Base-by-base conservation (phyloP, 2,329 filamentous ascomycete species). In the Rosellinia necatrix region DNA sequence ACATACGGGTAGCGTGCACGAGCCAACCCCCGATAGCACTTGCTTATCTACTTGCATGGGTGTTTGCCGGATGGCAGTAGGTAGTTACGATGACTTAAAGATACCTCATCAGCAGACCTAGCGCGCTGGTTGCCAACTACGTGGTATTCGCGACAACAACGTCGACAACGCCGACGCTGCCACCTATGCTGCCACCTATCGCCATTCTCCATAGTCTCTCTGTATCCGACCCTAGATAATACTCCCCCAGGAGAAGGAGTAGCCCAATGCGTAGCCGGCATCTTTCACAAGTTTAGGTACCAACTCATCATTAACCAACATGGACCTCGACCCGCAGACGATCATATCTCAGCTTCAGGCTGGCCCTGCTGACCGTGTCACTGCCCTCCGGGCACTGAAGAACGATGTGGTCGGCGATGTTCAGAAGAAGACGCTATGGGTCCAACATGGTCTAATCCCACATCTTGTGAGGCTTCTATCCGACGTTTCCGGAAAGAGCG, bases 351-450 rank as follows among this genome's bases (percentile, higher is more conserved):
- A 66, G 62, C 66, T 69, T 44, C 80, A 76, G 65, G 80, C 86
- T 8, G 78, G 75, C 60, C 78, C 75, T 30, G 70, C 73, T 19
- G 82, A 86, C 60, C 82, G 83, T 65, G 76, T 83, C 35, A 76
- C 79, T 22, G 83, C 86, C 46, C 79, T 97, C 40, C 85, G 87
- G 62, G 78, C 80, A 37, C 77, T 99, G 25, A 97, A 96, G 77
- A 94, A 96, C 72, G 89, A 94, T 61, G 82, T 96, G 43, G 86
- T 96, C 58, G 94, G 94, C 21, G 91, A 97, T 72, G 82, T 89
- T 29, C 87, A 93, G 72, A 87, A 88, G 71, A 99, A 99, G 74
- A 88, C 93, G 73, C 75, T 84, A 53, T 92, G 88, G 78, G 81
- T 97, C 35, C 79, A 78, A 55, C 76, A 84, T 51, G 92, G 92